Evolutionary conservation across 192 early-diverging fungal species (phyloP), one percentile per base, ranked within the genome.

Genomic region (Entomortierella beljakovae): DNA sequence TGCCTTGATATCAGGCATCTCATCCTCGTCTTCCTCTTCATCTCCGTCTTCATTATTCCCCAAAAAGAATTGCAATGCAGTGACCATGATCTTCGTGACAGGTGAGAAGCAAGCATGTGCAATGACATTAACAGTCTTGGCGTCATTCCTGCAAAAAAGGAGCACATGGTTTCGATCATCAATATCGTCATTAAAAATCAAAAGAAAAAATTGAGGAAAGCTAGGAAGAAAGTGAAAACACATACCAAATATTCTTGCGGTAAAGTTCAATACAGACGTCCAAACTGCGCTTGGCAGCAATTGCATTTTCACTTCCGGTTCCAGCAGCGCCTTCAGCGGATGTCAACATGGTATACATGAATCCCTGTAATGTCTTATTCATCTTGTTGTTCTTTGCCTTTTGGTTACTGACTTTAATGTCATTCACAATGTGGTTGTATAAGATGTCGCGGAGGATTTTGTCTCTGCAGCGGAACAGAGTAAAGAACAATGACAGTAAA

Each of bases 111-210:
- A 98, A 10, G 97, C 97, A 73, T 97, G 94, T 18, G 94, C 92
- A 81, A 99, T 94, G 20, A 99, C 95, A 82, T 99, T 99, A 66
- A 98, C 96, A 22, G 98, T 99, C 87, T 99, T 99, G 48, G 93
- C 90, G 81, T 99, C 98, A 67, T 97, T 96, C 91, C 88, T 89
- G 40, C 28, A 43, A n/a, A n/a, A n/a, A n/a, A n/a, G n/a, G n/a
- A n/a, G n/a, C n/a, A n/a, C n/a, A n/a, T n/a, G n/a, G n/a, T n/a
- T n/a, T n/a, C n/a, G n/a, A n/a, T n/a, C n/a, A n/a, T n/a, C n/a
- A n/a, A n/a, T n/a, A n/a, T n/a, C n/a, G n/a, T n/a, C n/a, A n/a
- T n/a, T n/a, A n/a, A n/a, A n/a, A 49, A 13, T 2, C 25, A 54
- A 59, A 31, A 8, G 42, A 18, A 71, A 32, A 46, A 4, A 43